phyloP scores from a whole-genome alignment of 208 protist genomes.

The Leptomonas pyrrhocoris region DNA sequence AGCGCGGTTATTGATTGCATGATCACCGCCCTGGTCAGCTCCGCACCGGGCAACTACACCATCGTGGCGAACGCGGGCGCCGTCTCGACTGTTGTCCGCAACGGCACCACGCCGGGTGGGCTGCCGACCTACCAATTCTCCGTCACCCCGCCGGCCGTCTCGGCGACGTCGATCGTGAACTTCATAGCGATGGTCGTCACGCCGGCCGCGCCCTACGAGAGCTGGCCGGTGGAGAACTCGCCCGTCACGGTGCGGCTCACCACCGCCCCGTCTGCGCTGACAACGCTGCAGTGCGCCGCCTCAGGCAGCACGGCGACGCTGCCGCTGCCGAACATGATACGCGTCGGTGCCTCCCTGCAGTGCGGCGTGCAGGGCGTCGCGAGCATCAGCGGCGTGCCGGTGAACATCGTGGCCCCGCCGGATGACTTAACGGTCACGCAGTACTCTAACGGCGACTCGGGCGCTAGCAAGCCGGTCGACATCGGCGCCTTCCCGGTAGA shows the following conservation, averaged over 20 bases:
- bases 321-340: slow-evolving; percentile 52
- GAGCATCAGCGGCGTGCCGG: slow-evolving; percentile 37
- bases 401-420: slow-evolving; percentile 61
- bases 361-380: slow-evolving; percentile 68
- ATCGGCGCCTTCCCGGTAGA: slow-evolving; percentile 56
- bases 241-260: slow-evolving; percentile 70
- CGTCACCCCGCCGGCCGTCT: slow-evolving; percentile 49
- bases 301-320: slow-evolving; percentile 10
- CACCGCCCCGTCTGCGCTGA: slow-evolving; percentile 42
- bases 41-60: slow-evolving; percentile 46
- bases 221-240: slow-evolving; percentile 64
- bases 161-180: slow-evolving; percentile 33
- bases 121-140: slow-evolving; percentile 63
- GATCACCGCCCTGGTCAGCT: slow-evolving; percentile 35
- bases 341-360: slow-evolving; percentile 35
- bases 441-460: slow-evolving; percentile 39
- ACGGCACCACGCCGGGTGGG: slow-evolving; percentile 28
- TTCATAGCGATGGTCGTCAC: slow-evolving; percentile 57
- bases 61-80: slow-evolving; percentile 62
- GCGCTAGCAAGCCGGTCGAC: slow-evolving; percentile 27
- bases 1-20: slow-evolving; percentile 40
- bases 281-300: slow-evolving; percentile 46
- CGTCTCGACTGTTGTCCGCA: slow-evolving; percentile 34
- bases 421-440: slow-evolving; percentile 40
- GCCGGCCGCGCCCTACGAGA: slow-evolving; percentile 39